Conservation (phyloP, 495 filamentous ascomycete genomes). For the Xylaria nigripes region DNA sequence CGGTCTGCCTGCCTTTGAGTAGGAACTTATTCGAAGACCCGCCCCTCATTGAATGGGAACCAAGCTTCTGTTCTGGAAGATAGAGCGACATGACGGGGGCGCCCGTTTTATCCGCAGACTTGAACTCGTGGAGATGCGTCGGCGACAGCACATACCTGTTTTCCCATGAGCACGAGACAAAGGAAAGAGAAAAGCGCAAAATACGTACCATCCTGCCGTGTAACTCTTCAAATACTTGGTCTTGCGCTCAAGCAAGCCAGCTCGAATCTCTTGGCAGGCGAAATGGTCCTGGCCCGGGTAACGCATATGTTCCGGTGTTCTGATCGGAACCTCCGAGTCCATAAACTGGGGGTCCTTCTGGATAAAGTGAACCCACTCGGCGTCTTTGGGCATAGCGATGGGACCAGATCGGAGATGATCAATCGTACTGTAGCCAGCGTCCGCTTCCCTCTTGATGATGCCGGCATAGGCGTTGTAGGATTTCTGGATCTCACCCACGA, state of each 20-base stretch:
- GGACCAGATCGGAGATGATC: conserved; percentile 79
- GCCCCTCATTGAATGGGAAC: conserved; percentile 76
- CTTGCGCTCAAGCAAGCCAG: conserved; percentile 90
- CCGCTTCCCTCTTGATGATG: conserved; percentile 82
- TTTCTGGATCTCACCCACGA: conserved; percentile 95
- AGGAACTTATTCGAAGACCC: conserved; percentile 97
- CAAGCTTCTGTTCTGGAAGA: conserved; percentile 88
- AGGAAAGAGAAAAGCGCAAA: conserved; percentile 9
- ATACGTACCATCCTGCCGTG: conserved; percentile 81
- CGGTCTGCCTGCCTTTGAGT: conserved; percentile 90
- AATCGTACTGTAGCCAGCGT: conserved; percentile 66
- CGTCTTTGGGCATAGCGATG: conserved; percentile 80
- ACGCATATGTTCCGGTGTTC: conserved; percentile 72
- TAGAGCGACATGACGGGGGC: conserved; percentile 91
- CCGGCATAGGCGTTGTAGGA: conserved; percentile 87
- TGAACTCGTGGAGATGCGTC: conserved; percentile 97
- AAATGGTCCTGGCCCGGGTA: conserved; percentile 92
- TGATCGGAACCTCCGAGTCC: conserved; percentile 70
- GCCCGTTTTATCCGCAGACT: conserved; percentile 62
- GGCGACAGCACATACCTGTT: conserved; percentile 89
- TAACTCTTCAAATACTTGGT: conserved; percentile 99
- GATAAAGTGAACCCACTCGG: conserved; percentile 83
- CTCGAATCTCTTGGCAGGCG: conserved; percentile 75
- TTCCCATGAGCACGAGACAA: conserved; percentile 27
- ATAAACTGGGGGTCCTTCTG: conserved; percentile 78